phyloP scores from a whole-genome alignment of 2,329 filamentous ascomycete genomes.

The Aspergillus sp. region DNA sequence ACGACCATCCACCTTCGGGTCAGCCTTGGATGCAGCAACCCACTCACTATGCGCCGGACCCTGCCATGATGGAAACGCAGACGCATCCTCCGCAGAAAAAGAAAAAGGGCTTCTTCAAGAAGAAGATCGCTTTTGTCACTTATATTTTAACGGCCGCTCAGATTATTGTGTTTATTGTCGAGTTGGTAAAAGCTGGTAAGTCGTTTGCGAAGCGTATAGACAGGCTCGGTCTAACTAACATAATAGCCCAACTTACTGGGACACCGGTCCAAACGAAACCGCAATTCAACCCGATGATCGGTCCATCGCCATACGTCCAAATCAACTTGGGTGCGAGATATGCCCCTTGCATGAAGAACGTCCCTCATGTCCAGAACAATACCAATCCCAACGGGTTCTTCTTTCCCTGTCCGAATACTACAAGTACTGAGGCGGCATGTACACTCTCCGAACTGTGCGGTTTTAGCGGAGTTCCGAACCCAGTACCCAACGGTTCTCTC shows the following conservation, averaged over 20 bases:
- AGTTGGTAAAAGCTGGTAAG: conserved; percentile 79
- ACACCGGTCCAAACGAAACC: conserved; percentile 70
- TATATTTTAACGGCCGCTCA: conserved; percentile 77
- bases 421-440: conserved; percentile 62
- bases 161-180: conserved; percentile 81
- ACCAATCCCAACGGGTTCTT: conserved; percentile 23
- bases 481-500: conserved; percentile 49
- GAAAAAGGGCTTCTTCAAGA: conserved; percentile 56
- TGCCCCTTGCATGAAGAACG: conserved; percentile 89
- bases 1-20: conserved; percentile 23
- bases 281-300: conserved; percentile 94
- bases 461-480: conserved; percentile 73
- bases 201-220: conserved; percentile 28
- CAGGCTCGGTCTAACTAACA: neutral
- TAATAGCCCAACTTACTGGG: conserved; percentile 69
- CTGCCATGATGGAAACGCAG: conserved; percentile 45
- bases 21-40: conserved; percentile 45
- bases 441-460: conserved; percentile 79
- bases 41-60: conserved; percentile 48
- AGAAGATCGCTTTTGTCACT: conserved; percentile 72
- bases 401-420: conserved; percentile 83
- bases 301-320: conserved; percentile 82
- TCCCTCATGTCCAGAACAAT: conserved; percentile 41
- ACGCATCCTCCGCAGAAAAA: conserved; percentile 25
- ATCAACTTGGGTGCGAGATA: conserved; percentile 98